Evolutionary conservation across 1,139 yeast species (phyloP).

Genomic region (Debaryomyces robertsiae): DNA sequence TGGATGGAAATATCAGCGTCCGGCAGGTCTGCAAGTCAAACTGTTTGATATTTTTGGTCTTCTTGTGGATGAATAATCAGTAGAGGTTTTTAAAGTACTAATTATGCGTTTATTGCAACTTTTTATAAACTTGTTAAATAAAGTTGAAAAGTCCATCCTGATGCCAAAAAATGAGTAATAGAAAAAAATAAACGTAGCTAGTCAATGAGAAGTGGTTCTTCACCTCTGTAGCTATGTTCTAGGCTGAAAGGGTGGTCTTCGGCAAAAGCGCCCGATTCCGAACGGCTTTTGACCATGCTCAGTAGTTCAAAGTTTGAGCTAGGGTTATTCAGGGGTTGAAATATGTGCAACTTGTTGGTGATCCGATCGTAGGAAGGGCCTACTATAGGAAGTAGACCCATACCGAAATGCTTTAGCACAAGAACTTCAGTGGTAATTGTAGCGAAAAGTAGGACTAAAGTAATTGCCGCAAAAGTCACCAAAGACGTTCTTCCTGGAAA

Average conservation of each 20-base stretch:
- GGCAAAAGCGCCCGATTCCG: background rate
- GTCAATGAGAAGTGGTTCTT: constrained; percentile 11
- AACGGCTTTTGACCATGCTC: background rate
- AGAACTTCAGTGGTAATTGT: constrained; percentile 41
- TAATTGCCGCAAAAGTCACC: constrained; percentile 50
- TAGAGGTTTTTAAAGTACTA: too few species aligned
- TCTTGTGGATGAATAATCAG: too few species aligned
- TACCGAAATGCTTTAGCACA: constrained; percentile 40
- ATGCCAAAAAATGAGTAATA: background rate
- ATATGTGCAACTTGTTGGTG: constrained; percentile 17
- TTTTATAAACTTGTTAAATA: too few species aligned
- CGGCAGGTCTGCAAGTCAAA: too few species aligned
- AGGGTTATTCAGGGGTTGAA: too few species aligned
- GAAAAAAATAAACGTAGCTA: background rate
- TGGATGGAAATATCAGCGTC: too few species aligned
- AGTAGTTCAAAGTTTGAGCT: too few species aligned
- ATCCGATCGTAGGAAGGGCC: constrained; percentile 25
- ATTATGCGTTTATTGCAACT: too few species aligned
- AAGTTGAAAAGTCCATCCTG: too few species aligned
- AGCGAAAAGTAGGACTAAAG: constrained; percentile 40
- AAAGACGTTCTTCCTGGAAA: constrained; percentile 52
- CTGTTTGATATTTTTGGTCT: too few species aligned
- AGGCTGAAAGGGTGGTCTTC: too few species aligned
- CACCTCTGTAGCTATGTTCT: constrained; percentile 5
- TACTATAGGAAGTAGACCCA: constrained; percentile 41